A percentile compares a stretch with the other conserved stretches of the same genome.
These are phyloP conservation scores for Macroventuria anomochaeta DNA, from an alignment of 2,329 filamentous ascomycete species.

Conservation along the genomic window DNA sequence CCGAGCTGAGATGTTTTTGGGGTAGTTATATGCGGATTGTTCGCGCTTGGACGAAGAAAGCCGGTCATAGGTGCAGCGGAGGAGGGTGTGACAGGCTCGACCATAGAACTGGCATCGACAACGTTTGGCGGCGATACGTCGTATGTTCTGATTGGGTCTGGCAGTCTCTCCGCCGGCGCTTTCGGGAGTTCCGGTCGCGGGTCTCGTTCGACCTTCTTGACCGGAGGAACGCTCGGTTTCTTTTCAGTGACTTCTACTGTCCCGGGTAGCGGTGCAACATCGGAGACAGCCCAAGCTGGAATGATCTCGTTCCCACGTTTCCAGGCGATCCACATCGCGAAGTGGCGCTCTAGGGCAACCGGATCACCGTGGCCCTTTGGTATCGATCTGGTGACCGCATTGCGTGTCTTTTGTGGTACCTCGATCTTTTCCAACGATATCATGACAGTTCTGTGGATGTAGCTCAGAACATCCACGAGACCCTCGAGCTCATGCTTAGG, in stretches of 20 bases:
- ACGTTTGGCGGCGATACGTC: conserved; percentile 18
- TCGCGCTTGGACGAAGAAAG: conserved; percentile 47
- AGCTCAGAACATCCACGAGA: conserved; percentile 64
- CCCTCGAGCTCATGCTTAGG: conserved; percentile 68
- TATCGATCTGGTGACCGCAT: conserved; percentile 67
- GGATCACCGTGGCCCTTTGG: conserved; percentile 68
- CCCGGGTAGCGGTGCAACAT: conserved; percentile 60
- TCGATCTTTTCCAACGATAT: conserved; percentile 67
- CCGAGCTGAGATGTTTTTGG: conserved; percentile 65
- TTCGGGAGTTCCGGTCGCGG: conserved; percentile 53
- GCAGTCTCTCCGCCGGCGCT: conserved; percentile 50
- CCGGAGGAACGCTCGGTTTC: conserved; percentile 61
- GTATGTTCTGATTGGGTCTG: conserved; percentile 48
- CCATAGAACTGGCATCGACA: not conserved
- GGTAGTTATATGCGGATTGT: conserved; percentile 52
- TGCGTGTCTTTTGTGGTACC: conserved; percentile 64
- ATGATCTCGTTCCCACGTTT: conserved; percentile 69
- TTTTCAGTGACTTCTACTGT: conserved; percentile 51
- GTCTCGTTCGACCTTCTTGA: conserved; percentile 64
- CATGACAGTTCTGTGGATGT: conserved; percentile 68
- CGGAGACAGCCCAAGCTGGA: conserved; percentile 67
- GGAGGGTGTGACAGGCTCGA: conserved; percentile 30
- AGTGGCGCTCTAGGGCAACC: conserved; percentile 63
- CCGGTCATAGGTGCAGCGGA: conserved; percentile 41
- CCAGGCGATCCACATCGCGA: conserved; percentile 71